A percentile compares a stretch with the other conserved stretches of the same genome.
Evolutionary conservation across 768 basidiomycete genomes (phyloP).

Genomic region (Lanmaoa rubissima): DNA sequence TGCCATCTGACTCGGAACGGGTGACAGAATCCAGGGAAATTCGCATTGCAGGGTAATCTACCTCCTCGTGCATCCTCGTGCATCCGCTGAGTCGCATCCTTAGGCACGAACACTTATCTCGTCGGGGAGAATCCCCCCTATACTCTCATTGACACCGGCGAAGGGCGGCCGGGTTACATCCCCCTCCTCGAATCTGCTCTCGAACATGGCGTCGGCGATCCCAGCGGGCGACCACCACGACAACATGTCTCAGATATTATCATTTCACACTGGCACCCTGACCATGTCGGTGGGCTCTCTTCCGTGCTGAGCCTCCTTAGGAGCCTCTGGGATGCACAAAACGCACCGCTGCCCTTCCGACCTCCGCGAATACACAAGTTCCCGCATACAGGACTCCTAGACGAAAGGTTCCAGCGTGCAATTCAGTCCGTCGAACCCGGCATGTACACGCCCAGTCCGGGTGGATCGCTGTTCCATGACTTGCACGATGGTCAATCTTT

Average conservation of each 20-base stretch:
- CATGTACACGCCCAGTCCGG: constrained; percentile 44
- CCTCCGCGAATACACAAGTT: constrained; percentile 79
- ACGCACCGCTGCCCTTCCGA: constrained; percentile 45
- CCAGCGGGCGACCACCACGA: neutral
- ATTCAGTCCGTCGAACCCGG: constrained; percentile 39
- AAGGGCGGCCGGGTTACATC: constrained; percentile 68
- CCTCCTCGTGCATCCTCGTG: neutral
- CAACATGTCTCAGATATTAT: constrained; percentile 81
- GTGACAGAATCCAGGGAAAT: constrained; percentile 79
- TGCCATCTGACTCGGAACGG: neutral
- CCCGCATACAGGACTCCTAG: constrained; percentile 37
- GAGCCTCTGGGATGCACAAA: constrained; percentile 56
- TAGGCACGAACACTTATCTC: constrained; percentile 90
- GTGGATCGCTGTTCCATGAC: constrained; percentile 53
- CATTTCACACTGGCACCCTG: constrained; percentile 87
- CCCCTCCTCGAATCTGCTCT: constrained; percentile 64
- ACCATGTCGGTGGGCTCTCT: constrained; percentile 79
- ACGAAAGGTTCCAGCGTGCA: constrained; percentile 36
- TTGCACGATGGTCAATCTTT: constrained; percentile 56
- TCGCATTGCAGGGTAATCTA: constrained; percentile 74
- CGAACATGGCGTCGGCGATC: constrained; percentile 34
- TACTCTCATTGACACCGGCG: constrained; percentile 80
- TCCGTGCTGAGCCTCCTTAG: constrained; percentile 66
- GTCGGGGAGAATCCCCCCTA: constrained; percentile 69
- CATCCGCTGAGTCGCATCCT: neutral